A percentile compares a stretch with the other conserved stretches of the same genome.
Conservation (phyloP, 805 yeast genomes). For the Starmerella khaoyaiensis region DNA sequence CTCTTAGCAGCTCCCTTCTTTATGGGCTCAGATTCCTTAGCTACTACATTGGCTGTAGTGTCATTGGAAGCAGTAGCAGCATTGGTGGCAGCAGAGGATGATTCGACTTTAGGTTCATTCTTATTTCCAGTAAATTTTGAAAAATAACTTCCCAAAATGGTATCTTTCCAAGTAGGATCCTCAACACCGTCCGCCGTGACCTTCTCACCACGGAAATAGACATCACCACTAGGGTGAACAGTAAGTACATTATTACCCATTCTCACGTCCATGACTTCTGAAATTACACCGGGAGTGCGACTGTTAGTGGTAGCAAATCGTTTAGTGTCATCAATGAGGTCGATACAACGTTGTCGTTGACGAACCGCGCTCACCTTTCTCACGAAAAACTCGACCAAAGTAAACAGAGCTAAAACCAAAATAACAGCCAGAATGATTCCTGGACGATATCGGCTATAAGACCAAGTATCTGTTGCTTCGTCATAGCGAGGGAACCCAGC, state of each 20-base stretch:
- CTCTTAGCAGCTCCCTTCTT: conserved; percentile 20
- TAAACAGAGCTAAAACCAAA: conserved; percentile 39
- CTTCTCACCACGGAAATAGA: conserved; percentile 24
- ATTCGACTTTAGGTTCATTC: background rate
- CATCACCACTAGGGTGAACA: conserved; percentile 28
- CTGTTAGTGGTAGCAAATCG: conserved; percentile 23
- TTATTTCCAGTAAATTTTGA: conserved; percentile 1
- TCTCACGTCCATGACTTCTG: conserved; percentile 22
- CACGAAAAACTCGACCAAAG: conserved; percentile 46
- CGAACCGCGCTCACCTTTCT: conserved; percentile 43
- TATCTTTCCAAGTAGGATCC: conserved; percentile 27
- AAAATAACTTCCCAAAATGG: conserved; percentile 22
- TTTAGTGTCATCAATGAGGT: conserved; percentile 26
- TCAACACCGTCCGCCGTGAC: conserved; percentile 24
- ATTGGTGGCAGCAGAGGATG: background rate
- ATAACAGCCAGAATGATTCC: conserved; percentile 40
- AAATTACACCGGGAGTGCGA: conserved; percentile 20
- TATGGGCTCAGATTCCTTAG: conserved; percentile 9
- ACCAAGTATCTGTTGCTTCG: conserved; percentile 42
- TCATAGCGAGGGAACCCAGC: conserved; percentile 81
- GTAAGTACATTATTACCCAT: conserved; percentile 25
- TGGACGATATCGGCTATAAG: conserved; percentile 54
- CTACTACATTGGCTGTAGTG: background rate
- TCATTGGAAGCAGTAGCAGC: background rate
- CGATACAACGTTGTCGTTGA: conserved; percentile 41